Evolutionary conservation across 2,329 filamentous ascomycete species (phyloP).

Genomic region (Nemania sp.): DNA sequence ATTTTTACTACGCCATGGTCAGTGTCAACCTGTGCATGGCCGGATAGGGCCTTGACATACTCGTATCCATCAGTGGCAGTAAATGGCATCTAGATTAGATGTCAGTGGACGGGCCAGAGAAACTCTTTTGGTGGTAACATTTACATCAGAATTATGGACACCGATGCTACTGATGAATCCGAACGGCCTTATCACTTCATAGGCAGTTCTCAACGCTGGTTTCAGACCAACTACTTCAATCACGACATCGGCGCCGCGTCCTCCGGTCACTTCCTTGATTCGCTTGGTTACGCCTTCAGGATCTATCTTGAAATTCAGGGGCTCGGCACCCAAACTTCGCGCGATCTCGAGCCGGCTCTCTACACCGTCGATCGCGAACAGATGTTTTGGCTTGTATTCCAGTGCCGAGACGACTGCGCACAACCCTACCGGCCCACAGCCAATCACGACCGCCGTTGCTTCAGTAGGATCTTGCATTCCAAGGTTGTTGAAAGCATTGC

Average conservation of each 20-base stretch:
- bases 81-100: conserved; percentile 64
- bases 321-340: conserved; percentile 75
- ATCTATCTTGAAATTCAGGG: conserved; percentile 76
- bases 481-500: conserved; percentile 73
- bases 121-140: conserved; percentile 25
- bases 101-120: conserved; percentile 30
- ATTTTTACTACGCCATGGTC: conserved; percentile 62
- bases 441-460: conserved; percentile 77
- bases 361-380: conserved; percentile 81
- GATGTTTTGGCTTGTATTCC: conserved; percentile 73
- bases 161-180: conserved; percentile 76
- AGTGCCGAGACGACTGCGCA: conserved; percentile 80
- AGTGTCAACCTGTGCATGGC: conserved; percentile 25
- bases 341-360: conserved; percentile 76
- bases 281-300: conserved; percentile 67
- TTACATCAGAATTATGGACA: conserved; percentile 73
- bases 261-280: conserved; percentile 75
- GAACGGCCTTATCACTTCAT: conserved; percentile 72
- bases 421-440: conserved; percentile 83
- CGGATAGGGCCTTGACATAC: conserved; percentile 41
- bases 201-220: conserved; percentile 70
- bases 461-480: conserved; percentile 62
- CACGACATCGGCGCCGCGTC: conserved; percentile 82
- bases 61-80: conserved; percentile 65
- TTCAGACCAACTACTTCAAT: conserved; percentile 78